Evolutionary conservation across 768 basidiomycete species (phyloP).

Genomic region (Amanita rubescens): DNA sequence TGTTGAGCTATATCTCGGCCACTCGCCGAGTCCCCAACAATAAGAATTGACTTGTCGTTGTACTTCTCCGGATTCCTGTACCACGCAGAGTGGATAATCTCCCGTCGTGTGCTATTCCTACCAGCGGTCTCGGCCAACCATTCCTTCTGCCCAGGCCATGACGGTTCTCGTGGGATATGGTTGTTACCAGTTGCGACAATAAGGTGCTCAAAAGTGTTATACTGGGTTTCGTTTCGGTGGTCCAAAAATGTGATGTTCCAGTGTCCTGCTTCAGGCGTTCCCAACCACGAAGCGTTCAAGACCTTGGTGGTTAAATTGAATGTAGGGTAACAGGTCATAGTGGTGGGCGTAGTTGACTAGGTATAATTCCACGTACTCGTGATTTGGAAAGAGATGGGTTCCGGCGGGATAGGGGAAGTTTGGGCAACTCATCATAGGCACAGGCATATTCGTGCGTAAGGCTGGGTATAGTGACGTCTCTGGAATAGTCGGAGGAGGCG

Average conservation of each 20-base stretch:
- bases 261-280: background rate
- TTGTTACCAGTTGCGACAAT: constrained; percentile 49
- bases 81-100: constrained; percentile 46
- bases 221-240: constrained; percentile 7
- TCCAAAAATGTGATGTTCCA: background rate
- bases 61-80: constrained; percentile 42
- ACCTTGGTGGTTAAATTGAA: background rate
- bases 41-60: constrained; percentile 34
- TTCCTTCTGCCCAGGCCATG: constrained; percentile 38
- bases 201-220: constrained; percentile 40
- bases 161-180: constrained; percentile 39
- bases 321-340: background rate
- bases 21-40: constrained; percentile 39
- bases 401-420: constrained; percentile 41
- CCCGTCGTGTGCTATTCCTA: constrained; percentile 17
- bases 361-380: constrained; percentile 39
- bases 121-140: constrained; percentile 32
- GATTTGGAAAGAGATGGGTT: constrained; percentile 44
- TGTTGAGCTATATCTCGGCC: constrained; percentile 43
- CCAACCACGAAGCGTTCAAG: background rate
- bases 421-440: constrained; percentile 54
- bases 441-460: constrained; percentile 47
- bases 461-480: constrained; percentile 48
- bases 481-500: constrained; percentile 38
- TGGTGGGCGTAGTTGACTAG: constrained; percentile 20